These are phyloP conservation scores for Pleurotus eryngii DNA, from an alignment of 768 basidiomycete species.

Conservation along the genomic window DNA sequence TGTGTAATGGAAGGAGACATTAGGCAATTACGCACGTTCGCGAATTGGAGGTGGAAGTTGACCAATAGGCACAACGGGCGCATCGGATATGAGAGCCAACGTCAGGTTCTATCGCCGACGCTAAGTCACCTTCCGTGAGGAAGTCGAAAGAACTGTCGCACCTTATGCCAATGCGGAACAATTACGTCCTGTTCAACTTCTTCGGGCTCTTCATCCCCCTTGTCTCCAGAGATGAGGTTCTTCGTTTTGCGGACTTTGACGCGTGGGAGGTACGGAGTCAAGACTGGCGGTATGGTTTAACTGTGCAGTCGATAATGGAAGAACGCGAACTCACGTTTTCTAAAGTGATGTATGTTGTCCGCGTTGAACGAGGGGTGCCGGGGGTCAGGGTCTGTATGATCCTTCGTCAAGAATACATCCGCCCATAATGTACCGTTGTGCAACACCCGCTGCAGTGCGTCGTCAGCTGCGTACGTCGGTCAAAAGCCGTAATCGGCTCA, in stretches of 20 bases:
- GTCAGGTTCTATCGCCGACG: constrained; percentile 70
- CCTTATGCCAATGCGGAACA: constrained; percentile 82
- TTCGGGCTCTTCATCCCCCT: constrained; percentile 40
- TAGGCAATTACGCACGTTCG: constrained; percentile 49
- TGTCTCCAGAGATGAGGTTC: constrained; percentile 58
- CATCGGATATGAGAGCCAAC: constrained; percentile 78
- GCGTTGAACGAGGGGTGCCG: constrained; percentile 48
- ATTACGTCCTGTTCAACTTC: constrained; percentile 54
- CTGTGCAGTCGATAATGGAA: constrained; percentile 4
- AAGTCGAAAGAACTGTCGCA: constrained; percentile 24
- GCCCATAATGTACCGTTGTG: constrained; percentile 82
- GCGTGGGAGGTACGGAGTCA: constrained; percentile 82
- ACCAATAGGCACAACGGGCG: constrained; percentile 45
- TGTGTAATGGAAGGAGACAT: neutral
- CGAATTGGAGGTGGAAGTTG: constrained; percentile 56
- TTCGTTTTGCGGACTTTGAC: constrained; percentile 76
- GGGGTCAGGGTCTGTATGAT: constrained; percentile 66
- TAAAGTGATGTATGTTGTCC: constrained; percentile 60
- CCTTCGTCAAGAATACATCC: constrained; percentile 71
- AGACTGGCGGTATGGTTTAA: constrained; percentile 40
- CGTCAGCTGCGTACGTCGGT: neutral
- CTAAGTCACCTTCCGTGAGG: too few species aligned
- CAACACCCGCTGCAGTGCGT: constrained; percentile 55
- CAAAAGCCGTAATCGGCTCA: constrained; percentile 25
- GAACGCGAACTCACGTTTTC: constrained; percentile 57